These are phyloP conservation scores for Metschnikowia noctiluminum DNA, from an alignment of 805 yeast genomes.

Conservation along the genomic window DNA sequence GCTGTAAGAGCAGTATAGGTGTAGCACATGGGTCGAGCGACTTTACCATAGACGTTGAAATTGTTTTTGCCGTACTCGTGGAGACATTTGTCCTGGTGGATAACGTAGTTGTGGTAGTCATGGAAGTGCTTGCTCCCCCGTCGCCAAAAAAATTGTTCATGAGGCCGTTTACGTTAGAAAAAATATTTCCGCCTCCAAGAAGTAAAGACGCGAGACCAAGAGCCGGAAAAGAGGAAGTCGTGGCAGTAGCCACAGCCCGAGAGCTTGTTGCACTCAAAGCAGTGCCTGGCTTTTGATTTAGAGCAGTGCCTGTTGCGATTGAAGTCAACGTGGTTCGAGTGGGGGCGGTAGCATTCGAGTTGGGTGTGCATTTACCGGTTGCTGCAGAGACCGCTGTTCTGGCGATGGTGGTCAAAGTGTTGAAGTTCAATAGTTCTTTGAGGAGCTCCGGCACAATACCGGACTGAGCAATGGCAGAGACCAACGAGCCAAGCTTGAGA, in stretches of 20 bases:
- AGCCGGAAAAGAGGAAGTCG: constrained; percentile 1
- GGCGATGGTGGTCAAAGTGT: constrained; percentile 33
- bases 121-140: constrained; percentile 12
- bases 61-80: not conserved
- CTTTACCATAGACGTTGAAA: not conserved
- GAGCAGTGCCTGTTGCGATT: not conserved
- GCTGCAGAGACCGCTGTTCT: constrained; percentile 38
- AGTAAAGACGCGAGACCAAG: constrained; percentile 2
- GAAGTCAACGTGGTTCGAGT: not conserved
- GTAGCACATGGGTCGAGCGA: constrained; percentile 11
- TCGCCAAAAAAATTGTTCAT: constrained; percentile 11
- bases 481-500: constrained; percentile 24
- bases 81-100: not conserved
- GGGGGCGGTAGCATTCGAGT: not conserved
- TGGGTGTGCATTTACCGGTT: constrained; percentile 24
- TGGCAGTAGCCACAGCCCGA: not conserved
- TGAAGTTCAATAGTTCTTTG: constrained; percentile 29
- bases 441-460: constrained; percentile 33
- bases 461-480: constrained; percentile 32
- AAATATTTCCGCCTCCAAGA: constrained; percentile 3
- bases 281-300: not conserved
- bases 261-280: not conserved
- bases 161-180: constrained; percentile 5
- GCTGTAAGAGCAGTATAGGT: constrained; percentile 1
- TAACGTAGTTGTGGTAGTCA: constrained; percentile 2